phyloP scores from a whole-genome alignment of 306 rosid species.

The Cicer cuneatum region DNA sequence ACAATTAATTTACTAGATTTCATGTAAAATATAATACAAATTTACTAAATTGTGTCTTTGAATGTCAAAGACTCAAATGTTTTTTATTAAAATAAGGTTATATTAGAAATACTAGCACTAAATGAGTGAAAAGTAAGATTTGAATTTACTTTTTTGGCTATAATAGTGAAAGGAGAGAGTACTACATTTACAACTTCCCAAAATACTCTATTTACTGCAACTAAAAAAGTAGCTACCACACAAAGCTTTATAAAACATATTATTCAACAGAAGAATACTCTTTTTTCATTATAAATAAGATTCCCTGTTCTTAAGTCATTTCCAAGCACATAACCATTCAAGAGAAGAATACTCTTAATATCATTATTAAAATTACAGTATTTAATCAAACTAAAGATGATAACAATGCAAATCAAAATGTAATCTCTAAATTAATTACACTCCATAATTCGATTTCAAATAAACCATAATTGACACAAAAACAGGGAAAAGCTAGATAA shows the following conservation, averaged over 20 bases:
- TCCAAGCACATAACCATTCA: neutral
- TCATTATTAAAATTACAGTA: neutral
- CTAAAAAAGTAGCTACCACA: constrained; percentile 19
- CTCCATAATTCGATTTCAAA: neutral
- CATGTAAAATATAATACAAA: too few species aligned
- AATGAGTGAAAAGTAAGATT: too few species aligned
- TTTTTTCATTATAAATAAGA: neutral
- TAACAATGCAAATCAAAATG: neutral
- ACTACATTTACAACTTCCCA: neutral
- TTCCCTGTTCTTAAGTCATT: neutral
- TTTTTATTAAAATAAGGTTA: too few species aligned
- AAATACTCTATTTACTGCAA: constrained; percentile 7
- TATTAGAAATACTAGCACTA: too few species aligned
- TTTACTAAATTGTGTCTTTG: too few species aligned
- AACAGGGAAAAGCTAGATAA: neutral
- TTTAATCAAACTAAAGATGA: neutral
- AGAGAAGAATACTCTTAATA: neutral
- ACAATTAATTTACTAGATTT: too few species aligned
- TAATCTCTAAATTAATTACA: neutral
- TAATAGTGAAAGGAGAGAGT: too few species aligned
- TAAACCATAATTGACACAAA: constrained; percentile 15
- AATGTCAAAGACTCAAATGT: too few species aligned
- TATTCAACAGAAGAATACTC: neutral
- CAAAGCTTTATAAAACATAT: neutral
- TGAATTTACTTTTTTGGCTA: too few species aligned